phyloP scores from a whole-genome alignment of 2,329 filamentous ascomycete species.

The Thelonectria olida region DNA sequence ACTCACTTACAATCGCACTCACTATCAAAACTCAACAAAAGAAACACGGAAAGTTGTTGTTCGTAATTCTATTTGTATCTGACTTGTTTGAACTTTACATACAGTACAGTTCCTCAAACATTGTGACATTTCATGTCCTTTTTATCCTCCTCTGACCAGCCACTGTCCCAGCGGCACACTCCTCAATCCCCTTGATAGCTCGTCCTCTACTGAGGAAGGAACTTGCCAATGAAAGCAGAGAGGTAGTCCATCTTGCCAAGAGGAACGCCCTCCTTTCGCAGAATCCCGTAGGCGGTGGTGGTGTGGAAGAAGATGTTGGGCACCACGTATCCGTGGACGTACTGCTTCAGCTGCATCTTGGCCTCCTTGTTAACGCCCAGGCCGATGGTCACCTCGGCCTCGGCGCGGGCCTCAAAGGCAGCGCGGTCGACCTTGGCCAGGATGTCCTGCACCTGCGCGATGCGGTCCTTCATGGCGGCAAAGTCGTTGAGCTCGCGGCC shows the following conservation, averaged over 20 bases:
- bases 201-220: slow-evolving; percentile 22
- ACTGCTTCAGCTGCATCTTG: slow-evolving; percentile 46
- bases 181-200: background rate
- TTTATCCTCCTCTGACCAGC: background rate
- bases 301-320: slow-evolving; percentile 74
- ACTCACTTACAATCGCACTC: background rate
- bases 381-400: slow-evolving; percentile 40
- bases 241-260: slow-evolving; percentile 70
- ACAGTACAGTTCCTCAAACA: background rate
- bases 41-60: too few relatives aligned
- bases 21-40: too few relatives aligned
- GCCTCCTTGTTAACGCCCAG: slow-evolving; percentile 43
- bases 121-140: background rate
- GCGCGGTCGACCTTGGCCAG: slow-evolving; percentile 46
- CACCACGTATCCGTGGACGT: slow-evolving; percentile 57
- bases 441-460: slow-evolving; percentile 42
- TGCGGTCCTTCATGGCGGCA: slow-evolving; percentile 46
- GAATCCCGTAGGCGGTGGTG: slow-evolving; percentile 66
- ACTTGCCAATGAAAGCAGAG: slow-evolving; percentile 42
- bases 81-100: background rate
- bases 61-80: background rate
- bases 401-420: slow-evolving; percentile 44
- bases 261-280: slow-evolving; percentile 68
- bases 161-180: background rate
- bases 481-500: slow-evolving; percentile 45